Evolutionary conservation across 2,329 filamentous ascomycete genomes (phyloP).

Genomic region (Fusarium sp.): DNA sequence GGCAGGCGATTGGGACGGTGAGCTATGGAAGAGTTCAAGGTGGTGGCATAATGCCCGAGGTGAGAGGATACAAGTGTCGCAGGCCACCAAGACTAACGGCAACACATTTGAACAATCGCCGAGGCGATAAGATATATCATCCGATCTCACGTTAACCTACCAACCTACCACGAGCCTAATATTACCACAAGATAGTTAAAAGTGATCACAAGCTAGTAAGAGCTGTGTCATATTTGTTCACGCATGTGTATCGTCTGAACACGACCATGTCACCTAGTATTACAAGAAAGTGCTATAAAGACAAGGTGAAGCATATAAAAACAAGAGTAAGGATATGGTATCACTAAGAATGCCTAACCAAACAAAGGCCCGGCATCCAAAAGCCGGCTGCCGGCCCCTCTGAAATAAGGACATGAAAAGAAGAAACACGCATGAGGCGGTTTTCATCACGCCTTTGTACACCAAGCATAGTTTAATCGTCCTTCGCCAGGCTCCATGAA

Average conservation of each 20-base stretch:
- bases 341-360: conserved; percentile 49
- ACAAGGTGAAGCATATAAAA: conserved; percentile 20
- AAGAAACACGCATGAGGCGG: conserved; percentile 35
- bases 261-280: conserved; percentile 32
- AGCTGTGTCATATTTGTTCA: neutral
- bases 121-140: neutral
- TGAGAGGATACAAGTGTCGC: conserved; percentile 34
- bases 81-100: neutral
- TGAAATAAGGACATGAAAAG: conserved; percentile 28
- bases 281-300: conserved; percentile 34
- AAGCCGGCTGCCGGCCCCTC: conserved; percentile 26
- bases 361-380: conserved; percentile 41
- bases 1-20: conserved; percentile 51
- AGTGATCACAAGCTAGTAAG: too few relatives aligned
- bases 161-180: neutral
- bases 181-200: too few relatives aligned
- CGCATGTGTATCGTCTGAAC: neutral
- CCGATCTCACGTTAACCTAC: neutral
- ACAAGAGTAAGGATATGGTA: conserved; percentile 48
- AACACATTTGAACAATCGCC: neutral
- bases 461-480: conserved; percentile 35
- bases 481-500: conserved; percentile 17
- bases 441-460: conserved; percentile 45
- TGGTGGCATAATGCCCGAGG: conserved; percentile 47
- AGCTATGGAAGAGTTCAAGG: conserved; percentile 48